Percentiles rank a stretch among this genome's conserved stretches.
phyloP scores from a whole-genome alignment of 192 early-diverging fungal genomes.

The Coemansia sp. region DNA sequence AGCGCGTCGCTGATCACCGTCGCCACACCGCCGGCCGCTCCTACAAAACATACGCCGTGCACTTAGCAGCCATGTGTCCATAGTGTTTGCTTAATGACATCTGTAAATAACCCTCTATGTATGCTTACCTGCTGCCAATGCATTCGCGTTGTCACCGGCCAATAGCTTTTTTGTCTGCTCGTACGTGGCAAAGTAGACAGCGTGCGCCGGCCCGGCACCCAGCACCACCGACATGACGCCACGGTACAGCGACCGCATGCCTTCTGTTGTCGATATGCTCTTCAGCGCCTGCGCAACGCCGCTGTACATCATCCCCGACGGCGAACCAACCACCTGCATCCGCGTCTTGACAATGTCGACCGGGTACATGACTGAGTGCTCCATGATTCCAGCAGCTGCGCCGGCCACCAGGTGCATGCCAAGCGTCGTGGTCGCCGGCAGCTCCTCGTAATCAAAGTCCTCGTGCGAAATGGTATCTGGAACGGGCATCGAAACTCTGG shows the following conservation, averaged over 20 bases:
- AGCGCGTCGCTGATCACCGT: conserved; percentile 85
- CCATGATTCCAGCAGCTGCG: conserved; percentile 95
- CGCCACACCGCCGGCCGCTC: conserved; percentile 83
- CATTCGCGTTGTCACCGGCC: conserved; percentile 54
- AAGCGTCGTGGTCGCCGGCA: conserved; percentile 79
- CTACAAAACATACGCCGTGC: conserved; percentile 14
- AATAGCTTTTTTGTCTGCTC: conserved; percentile 85
- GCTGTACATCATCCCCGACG: conserved; percentile 69
- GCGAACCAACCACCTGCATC: conserved; percentile 86
- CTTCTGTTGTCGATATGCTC: conserved; percentile 73
- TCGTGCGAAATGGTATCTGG: not conserved
- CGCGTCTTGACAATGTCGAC: conserved; percentile 95
- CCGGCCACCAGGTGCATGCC: conserved; percentile 86
- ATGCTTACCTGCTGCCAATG: conserved; percentile 50
- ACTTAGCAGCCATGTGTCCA: too few relatives aligned
- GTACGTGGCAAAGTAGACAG: conserved; percentile 93
- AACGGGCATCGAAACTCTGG: too few relatives aligned
- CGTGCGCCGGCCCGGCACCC: conserved; percentile 94
- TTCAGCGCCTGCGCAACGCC: conserved; percentile 68
- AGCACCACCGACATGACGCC: conserved; percentile 91
- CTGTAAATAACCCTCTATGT: conserved; percentile 17
- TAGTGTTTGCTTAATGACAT: too few relatives aligned
- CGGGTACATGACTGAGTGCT: conserved; percentile 95
- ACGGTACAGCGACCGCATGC: conserved; percentile 81
- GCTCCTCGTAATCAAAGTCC: conserved; percentile 89